Conservation (phyloP, 169 alveolate genomes). For the Cryptosporidium andersoni region DNA sequence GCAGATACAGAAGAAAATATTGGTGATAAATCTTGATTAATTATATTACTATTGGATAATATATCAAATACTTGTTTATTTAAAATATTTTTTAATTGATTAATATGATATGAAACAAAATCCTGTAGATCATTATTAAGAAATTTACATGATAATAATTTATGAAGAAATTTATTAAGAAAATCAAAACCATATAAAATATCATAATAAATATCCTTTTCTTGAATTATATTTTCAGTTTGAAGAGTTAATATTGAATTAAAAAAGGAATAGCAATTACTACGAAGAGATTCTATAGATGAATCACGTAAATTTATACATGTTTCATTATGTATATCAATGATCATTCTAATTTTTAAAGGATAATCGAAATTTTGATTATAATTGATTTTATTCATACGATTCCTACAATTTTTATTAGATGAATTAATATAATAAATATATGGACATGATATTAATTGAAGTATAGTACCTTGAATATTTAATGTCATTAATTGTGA, state of each 20-base stretch:
- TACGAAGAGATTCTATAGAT: conserved; percentile 61
- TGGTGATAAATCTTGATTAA: conserved; percentile 63
- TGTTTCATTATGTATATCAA: conserved; percentile 16
- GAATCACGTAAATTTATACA: conserved; percentile 7
- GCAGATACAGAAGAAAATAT: conserved; percentile 15
- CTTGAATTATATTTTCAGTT: conserved; percentile 4
- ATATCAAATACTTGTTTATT: neutral
- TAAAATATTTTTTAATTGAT: conserved; percentile 5
- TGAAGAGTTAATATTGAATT: conserved; percentile 9
- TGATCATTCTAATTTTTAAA: neutral
- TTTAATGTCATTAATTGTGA: conserved; percentile 59
- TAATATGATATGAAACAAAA: neutral
- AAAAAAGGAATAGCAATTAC: conserved; percentile 7
- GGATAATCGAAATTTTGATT: neutral
- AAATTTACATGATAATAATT: neutral
- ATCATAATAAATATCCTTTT: neutral
- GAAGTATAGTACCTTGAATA: conserved; percentile 26
- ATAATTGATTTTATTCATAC: neutral
- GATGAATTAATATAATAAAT: neutral
- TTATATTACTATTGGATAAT: neutral
- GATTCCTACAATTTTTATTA: neutral
- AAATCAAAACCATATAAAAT: conserved; percentile 13
- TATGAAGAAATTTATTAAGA: conserved; percentile 24
- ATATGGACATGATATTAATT: conserved; percentile 52
- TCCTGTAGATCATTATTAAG: conserved; percentile 8